Evolutionary conservation across 257 asterid genomes (phyloP).

Genomic region (Schizonepeta tenuifolia): DNA sequence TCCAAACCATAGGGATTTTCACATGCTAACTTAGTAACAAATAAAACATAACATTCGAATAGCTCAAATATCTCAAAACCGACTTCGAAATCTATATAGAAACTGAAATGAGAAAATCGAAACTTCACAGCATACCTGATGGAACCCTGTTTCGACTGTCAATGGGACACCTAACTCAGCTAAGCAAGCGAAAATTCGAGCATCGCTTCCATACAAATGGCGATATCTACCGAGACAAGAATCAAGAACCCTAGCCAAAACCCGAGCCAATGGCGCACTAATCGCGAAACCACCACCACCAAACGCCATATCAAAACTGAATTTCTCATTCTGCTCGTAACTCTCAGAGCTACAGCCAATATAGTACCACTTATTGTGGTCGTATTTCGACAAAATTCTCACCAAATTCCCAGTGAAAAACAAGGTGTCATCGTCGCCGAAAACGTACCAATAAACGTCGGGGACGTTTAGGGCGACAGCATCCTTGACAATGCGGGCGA

Average conservation of each 20-base stretch:
- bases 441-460: slow-evolving; percentile 66
- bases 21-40: no score
- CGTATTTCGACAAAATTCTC: slow-evolving; percentile 61
- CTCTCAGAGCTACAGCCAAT: slow-evolving; percentile 69
- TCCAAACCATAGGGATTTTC: neutral
- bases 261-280: slow-evolving; percentile 74
- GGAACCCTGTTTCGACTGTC: slow-evolving; percentile 78
- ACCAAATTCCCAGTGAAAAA: slow-evolving; percentile 64
- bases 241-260: slow-evolving; percentile 62
- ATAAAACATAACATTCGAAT: neutral
- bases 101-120: neutral
- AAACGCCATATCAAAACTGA: slow-evolving; percentile 73
- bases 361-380: slow-evolving; percentile 63
- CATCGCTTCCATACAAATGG: slow-evolving; percentile 84
- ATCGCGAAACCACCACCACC: slow-evolving; percentile 88
- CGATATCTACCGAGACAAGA: slow-evolving; percentile 74
- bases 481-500: slow-evolving; percentile 67
- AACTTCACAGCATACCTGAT: slow-evolving; percentile 57
- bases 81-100: neutral
- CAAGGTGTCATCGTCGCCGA: slow-evolving; percentile 80
- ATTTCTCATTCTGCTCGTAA: slow-evolving; percentile 71
- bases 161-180: slow-evolving; percentile 77
- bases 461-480: slow-evolving; percentile 51
- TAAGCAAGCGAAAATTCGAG: slow-evolving; percentile 72
- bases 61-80: neutral